Evolutionary conservation across 2,329 filamentous ascomycete species (phyloP).

Genomic region (Sclerotinia minor): DNA sequence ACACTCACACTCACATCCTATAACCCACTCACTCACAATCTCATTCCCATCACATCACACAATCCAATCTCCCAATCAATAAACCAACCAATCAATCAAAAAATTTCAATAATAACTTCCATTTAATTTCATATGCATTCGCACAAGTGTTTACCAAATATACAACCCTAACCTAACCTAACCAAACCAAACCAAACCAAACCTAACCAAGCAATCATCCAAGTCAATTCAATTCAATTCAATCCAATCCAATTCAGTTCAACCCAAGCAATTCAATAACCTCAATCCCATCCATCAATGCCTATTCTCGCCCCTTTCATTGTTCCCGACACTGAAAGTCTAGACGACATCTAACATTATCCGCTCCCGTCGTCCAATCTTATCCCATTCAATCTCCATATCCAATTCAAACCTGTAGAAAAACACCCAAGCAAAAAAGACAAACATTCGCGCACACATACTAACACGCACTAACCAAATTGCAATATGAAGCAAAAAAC

Average conservation of each 20-base stretch:
- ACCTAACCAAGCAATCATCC: slow-evolving; percentile 2
- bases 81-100: neutral
- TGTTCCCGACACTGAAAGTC: neutral
- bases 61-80: neutral
- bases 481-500: slow-evolving; percentile 1
- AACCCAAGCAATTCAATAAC: slow-evolving; percentile 5
- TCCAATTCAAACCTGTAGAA: neutral
- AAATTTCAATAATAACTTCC: slow-evolving; percentile 4
- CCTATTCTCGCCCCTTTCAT: neutral
- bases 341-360: slow-evolving; percentile 18
- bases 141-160: slow-evolving; percentile 9
- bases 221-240: slow-evolving; percentile 11
- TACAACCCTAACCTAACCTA: slow-evolving; percentile 6
- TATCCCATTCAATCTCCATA: slow-evolving; percentile 2
- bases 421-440: slow-evolving; percentile 8
- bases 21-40: too few species aligned
- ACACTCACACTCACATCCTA: too few species aligned
- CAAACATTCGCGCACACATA: neutral
- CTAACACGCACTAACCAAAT: neutral
- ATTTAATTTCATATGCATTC: neutral
- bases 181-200: neutral
- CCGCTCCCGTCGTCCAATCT: slow-evolving; percentile 6
- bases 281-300: neutral
- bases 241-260: neutral
- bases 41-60: neutral